A percentile compares a stretch with the other conserved stretches of the same genome.
Conservation (phyloP, 768 basidiomycete species). For the Strobilomyces dryophilus region DNA sequence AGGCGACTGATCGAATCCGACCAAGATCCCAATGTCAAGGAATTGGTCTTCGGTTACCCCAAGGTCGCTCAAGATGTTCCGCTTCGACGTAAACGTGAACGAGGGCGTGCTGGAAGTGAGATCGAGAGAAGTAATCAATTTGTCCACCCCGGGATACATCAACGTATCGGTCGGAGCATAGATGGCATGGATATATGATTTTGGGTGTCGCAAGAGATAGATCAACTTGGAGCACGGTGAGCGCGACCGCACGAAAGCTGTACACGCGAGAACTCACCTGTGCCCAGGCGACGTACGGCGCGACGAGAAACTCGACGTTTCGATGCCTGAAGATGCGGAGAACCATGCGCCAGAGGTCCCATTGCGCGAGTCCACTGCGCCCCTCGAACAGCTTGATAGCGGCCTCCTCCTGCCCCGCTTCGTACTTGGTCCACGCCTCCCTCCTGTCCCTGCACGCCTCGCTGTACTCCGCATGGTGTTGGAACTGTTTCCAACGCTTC, state of each 20-base stretch:
- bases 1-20: conserved; percentile 80
- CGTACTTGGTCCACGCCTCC: conserved; percentile 93
- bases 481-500: conserved; percentile 57
- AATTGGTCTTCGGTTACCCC: conserved; percentile 84
- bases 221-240: conserved; percentile 60
- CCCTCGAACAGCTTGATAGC: conserved; percentile 83
- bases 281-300: conserved; percentile 93
- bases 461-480: conserved; percentile 50
- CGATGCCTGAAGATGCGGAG: conserved; percentile 90
- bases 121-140: conserved; percentile 86
- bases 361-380: conserved; percentile 65
- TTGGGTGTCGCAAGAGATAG: conserved; percentile 90
- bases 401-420: conserved; percentile 85
- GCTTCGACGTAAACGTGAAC: conserved; percentile 85
- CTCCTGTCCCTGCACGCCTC: conserved; percentile 73
- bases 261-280: conserved; percentile 59
- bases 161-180: conserved; percentile 89
- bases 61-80: conserved; percentile 60
- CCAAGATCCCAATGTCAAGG: conserved; percentile 87
- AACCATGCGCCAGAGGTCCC: conserved; percentile 94
- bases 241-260: background rate
- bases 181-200: conserved; percentile 92
- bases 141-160: conserved; percentile 83
- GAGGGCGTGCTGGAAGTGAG: conserved; percentile 60
- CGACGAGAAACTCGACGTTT: conserved; percentile 93